Evolutionary conservation across 2,329 filamentous ascomycete species (phyloP).

Genomic region (Fusarium sp.): DNA sequence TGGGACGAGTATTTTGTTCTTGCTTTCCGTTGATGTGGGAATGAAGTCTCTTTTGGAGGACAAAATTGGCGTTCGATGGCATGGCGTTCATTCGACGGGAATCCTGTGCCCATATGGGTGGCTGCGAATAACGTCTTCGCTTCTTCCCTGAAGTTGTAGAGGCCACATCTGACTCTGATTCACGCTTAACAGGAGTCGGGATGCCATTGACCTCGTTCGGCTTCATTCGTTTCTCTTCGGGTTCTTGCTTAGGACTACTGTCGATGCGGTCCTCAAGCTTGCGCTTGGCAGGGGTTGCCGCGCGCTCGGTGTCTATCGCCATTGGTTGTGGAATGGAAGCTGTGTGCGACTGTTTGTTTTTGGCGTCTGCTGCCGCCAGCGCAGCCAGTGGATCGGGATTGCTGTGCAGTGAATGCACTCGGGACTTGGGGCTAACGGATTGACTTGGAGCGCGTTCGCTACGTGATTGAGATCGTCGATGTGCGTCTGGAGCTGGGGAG

Average conservation of each 20-base stretch:
- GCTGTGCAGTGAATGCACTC: slow-evolving; percentile 64
- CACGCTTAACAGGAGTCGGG: slow-evolving; percentile 25
- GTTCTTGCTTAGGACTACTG: slow-evolving; percentile 63
- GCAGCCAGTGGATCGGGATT: slow-evolving; percentile 50
- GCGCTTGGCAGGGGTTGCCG: slow-evolving; percentile 54
- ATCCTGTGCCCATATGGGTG: slow-evolving; percentile 63
- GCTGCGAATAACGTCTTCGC: slow-evolving; percentile 50
- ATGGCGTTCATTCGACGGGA: slow-evolving; percentile 50
- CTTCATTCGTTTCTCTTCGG: slow-evolving; percentile 59
- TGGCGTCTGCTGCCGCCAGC: slow-evolving; percentile 47
- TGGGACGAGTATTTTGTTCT: slow-evolving; percentile 55
- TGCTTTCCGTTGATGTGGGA: slow-evolving; percentile 54
- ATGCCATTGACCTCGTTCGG: slow-evolving; percentile 62
- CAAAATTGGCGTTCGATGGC: slow-evolving; percentile 50
- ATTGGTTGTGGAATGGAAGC: slow-evolving; percentile 43
- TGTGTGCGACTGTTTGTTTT: slow-evolving; percentile 30
- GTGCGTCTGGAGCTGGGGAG: slow-evolving; percentile 54
- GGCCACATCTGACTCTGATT: slow-evolving; percentile 49
- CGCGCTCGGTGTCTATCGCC: slow-evolving; percentile 46
- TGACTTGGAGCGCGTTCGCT: slow-evolving; percentile 76
- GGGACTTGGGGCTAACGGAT: slow-evolving; percentile 83
- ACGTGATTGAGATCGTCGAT: slow-evolving; percentile 63
- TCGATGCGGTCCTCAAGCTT: slow-evolving; percentile 53
- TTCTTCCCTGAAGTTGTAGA: slow-evolving; percentile 53
- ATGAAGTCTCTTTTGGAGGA: slow-evolving; percentile 44